phyloP scores from a whole-genome alignment of 768 basidiomycete genomes.

The Suillus clintonianus region DNA sequence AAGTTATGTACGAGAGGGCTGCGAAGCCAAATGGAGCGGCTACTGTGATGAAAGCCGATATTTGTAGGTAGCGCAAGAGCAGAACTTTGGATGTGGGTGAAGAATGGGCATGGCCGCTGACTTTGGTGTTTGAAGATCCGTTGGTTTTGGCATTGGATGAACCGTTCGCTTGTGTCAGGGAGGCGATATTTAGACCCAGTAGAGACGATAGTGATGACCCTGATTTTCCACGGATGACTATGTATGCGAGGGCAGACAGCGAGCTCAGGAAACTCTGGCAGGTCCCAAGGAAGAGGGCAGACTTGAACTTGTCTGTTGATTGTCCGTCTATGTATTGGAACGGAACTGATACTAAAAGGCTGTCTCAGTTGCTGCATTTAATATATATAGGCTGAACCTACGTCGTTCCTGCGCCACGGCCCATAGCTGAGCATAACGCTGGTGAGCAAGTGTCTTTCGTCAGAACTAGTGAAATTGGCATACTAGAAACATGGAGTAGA shows the following conservation, averaged over 20 bases:
- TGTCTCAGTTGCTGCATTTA: neutral
- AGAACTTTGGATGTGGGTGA: slow-evolving; percentile 43
- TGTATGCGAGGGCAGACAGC: slow-evolving; percentile 76
- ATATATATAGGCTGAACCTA: slow-evolving; percentile 36
- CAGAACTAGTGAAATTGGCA: slow-evolving; percentile 25
- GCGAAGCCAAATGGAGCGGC: slow-evolving; percentile 98
- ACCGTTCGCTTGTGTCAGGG: slow-evolving; percentile 17
- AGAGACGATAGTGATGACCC: slow-evolving; percentile 53
- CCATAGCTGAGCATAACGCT: slow-evolving; percentile 60
- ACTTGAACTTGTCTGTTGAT: slow-evolving; percentile 75
- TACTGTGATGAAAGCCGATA: slow-evolving; percentile 82
- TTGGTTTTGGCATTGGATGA: slow-evolving; percentile 28
- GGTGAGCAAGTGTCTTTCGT: slow-evolving; percentile 8
- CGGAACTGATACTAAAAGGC: slow-evolving; percentile 71
- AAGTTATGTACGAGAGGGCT: slow-evolving; percentile 92
- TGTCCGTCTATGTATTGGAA: slow-evolving; percentile 70
- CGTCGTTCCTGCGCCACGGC: slow-evolving; percentile 93
- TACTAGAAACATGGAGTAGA: slow-evolving; percentile 92
- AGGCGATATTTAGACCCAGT: slow-evolving; percentile 57
- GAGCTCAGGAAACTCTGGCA: slow-evolving; percentile 81
- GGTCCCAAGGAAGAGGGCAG: slow-evolving; percentile 82
- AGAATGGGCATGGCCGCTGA: slow-evolving; percentile 34
- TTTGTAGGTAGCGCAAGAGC: slow-evolving; percentile 78
- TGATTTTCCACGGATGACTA: slow-evolving; percentile 59
- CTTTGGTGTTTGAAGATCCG: slow-evolving; percentile 34